Base-by-base conservation (phyloP, 2,329 filamentous ascomycete genomes). In the Ophiocordyceps sinensis region DNA sequence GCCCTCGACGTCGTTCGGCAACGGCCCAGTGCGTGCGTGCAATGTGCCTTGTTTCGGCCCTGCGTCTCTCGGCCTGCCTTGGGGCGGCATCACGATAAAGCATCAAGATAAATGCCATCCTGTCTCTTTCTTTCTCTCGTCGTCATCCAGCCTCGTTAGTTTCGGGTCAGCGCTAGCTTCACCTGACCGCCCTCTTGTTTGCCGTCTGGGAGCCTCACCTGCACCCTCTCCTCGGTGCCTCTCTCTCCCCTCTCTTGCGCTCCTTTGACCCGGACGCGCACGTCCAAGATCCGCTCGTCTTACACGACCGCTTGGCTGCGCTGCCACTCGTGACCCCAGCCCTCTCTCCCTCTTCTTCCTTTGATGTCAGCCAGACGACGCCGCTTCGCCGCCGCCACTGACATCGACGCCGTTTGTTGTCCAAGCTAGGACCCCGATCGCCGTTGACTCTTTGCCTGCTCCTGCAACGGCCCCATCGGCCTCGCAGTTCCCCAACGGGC, bases 21-120 rank as follows among this genome's bases (percentile, higher is more conserved):
- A 38, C 21, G 36, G 36, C 19, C 36, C 10, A 37, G 28, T 38
- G 37, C 37, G 28, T 38, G 37, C 37, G 31, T 38, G 37, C 37
- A 38, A 17, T 10, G 17, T 38, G 37, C 26, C 37, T 17, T 38
- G 37, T 31, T 38, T 38, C 37, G 30, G 23, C 11, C 32, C 28
- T 13, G 13, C 37, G 3, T 30, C 28, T 38, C 26, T 6, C 11
- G 28, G 15, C 12, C 28, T 8, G 15, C 12, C 28, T 8, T 31
- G 15, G n/a, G 26, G 15, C 28, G 6, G 23, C 9, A 26, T 30
- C 14, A 17, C 2, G 36, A 37, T 14, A 35, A n/a, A n/a, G n/a
- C n/a, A n/a, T n/a, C n/a, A n/a, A n/a, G n/a, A n/a, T n/a, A 14
- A 15, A 8, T 8, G 8, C 14, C 13, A 3, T 15, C 14, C 3